A percentile compares a stretch with the other conserved stretches of the same genome.
Conservation (phyloP, 1,284 basidiomycete species). For the Ceratobasidium sp. region DNA sequence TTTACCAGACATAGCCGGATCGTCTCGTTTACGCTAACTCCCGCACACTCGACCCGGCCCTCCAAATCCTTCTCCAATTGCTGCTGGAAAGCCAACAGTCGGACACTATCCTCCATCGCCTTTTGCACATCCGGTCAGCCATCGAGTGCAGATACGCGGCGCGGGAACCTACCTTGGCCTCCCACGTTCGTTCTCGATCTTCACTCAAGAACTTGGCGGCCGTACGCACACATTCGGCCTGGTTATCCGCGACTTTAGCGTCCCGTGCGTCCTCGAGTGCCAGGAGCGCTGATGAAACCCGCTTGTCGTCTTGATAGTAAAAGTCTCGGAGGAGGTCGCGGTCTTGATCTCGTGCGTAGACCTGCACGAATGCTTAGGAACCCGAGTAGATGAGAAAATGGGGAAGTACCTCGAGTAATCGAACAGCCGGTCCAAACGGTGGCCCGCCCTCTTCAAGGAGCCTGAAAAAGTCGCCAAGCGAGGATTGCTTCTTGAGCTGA, state of each 20-base stretch:
- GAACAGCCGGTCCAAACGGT: conserved; percentile 70
- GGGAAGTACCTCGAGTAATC: conserved; percentile 22
- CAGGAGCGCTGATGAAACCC: conserved; percentile 89
- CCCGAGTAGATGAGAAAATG: no score
- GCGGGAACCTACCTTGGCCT: conserved; percentile 77
- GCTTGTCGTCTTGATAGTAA: conserved; percentile 97
- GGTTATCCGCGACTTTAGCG: conserved; percentile 22
- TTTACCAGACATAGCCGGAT: conserved; percentile 79
- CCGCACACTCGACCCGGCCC: conserved; percentile 79
- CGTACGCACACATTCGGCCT: conserved; percentile 60
- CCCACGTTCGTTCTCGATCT: conserved; percentile 89
- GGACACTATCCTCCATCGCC: conserved; percentile 90
- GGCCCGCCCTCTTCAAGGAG: conserved; percentile 90
- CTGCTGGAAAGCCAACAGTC: conserved; percentile 82
- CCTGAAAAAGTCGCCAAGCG: conserved; percentile 93
- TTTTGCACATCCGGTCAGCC: conserved; percentile 54
- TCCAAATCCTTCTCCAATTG: conserved; percentile 88
- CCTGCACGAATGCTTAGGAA: conserved; percentile 74
- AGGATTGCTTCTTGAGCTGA: conserved; percentile 82
- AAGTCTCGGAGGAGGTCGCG: conserved; percentile 93
- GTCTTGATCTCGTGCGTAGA: conserved; percentile 91
- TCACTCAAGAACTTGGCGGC: conserved; percentile 95
- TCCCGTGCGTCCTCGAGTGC: conserved; percentile 82
- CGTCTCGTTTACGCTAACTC: conserved; percentile 84
- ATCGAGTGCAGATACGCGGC: conserved; percentile 30